phyloP scores from a whole-genome alignment of 2,329 filamentous ascomycete species.

The Exophiala alcalophila region DNA sequence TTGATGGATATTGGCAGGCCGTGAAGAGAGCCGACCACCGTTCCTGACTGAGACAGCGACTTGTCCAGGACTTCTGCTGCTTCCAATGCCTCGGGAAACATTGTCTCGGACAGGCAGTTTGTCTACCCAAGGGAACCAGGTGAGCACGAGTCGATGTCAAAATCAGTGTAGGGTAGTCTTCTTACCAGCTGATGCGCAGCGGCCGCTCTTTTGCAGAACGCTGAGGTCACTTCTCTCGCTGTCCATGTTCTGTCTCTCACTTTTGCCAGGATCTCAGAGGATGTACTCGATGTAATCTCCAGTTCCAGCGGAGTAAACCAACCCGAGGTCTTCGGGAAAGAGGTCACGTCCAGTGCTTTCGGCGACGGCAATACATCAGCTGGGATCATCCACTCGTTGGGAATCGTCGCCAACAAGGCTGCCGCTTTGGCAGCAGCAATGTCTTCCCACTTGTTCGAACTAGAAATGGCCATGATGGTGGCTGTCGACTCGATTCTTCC shows the following conservation, averaged over 20 bases:
- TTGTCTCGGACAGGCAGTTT: constrained; percentile 31
- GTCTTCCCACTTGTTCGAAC: background rate
- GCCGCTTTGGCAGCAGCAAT: constrained; percentile 5
- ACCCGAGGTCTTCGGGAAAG: constrained; percentile 2
- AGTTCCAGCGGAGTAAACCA: constrained; percentile 4
- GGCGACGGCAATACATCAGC: background rate
- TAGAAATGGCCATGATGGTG: constrained; percentile 2
- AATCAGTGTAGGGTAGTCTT: constrained; percentile 4
- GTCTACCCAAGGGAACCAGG: constrained; percentile 26
- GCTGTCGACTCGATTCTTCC: background rate
- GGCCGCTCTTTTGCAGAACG: constrained; percentile 50
- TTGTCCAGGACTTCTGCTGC: constrained; percentile 30
- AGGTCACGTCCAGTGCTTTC: constrained; percentile 1
- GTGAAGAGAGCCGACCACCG: constrained; percentile 30
- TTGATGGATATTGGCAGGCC: constrained; percentile 34
- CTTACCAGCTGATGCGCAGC: constrained; percentile 28
- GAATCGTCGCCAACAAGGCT: constrained; percentile 3
- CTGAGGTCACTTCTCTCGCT: constrained; percentile 47
- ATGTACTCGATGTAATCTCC: background rate
- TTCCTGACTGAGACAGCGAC: constrained; percentile 27
- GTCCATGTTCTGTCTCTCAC: constrained; percentile 37
- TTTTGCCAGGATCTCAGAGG: background rate
- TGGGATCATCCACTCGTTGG: constrained; percentile 1
- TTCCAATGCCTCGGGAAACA: constrained; percentile 30
- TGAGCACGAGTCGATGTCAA: no score